Evolutionary conservation across 169 alveolate species (phyloP).

Genomic region (Toxoplasma gondii): DNA sequence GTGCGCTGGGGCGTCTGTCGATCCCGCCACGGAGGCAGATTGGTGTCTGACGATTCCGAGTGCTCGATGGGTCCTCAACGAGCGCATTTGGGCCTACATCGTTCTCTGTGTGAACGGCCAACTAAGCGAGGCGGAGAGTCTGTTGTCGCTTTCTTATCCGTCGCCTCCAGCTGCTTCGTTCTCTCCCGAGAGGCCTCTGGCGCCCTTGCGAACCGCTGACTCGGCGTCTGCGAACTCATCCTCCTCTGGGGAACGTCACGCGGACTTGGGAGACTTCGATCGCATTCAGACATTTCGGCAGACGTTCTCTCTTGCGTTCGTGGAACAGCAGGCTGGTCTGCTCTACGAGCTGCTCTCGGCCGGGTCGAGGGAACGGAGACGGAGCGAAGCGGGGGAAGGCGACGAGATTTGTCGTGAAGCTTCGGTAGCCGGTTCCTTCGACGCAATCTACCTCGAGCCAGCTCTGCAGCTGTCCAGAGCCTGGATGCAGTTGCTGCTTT

Average conservation of each 20-base stretch:
- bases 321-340: background rate
- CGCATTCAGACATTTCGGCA: background rate
- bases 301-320: background rate
- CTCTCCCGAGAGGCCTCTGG: background rate
- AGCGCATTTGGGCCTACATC: background rate
- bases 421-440: background rate
- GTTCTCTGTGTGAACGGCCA: background rate
- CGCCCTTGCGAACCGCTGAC: background rate
- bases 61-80: background rate
- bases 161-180: background rate
- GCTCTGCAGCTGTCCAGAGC: constrained; percentile 57
- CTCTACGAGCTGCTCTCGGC: background rate
- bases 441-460: constrained; percentile 23
- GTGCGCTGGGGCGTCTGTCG: too few relatives aligned
- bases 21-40: background rate
- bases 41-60: background rate
- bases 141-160: background rate
- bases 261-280: background rate
- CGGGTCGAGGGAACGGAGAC: background rate
- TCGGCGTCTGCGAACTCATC: background rate
- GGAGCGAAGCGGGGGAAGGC: background rate
- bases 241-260: background rate
- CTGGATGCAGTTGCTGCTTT: constrained; percentile 46
- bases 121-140: background rate
- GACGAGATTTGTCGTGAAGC: background rate